These are phyloP conservation scores for Neoboletus brunneissimus DNA, from an alignment of 768 basidiomycete species.

Conservation along the genomic window DNA sequence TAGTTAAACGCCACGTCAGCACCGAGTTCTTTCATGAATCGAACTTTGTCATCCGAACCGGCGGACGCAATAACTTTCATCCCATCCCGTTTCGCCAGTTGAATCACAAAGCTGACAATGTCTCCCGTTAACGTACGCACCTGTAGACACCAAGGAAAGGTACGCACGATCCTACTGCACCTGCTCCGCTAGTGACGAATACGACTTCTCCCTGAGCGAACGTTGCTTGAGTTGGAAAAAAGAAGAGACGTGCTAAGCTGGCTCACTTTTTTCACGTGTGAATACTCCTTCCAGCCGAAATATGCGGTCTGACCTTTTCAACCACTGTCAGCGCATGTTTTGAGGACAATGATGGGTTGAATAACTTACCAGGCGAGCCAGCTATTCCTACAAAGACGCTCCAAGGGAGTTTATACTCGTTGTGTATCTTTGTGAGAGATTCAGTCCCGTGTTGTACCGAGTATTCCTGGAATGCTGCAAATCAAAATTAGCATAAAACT, in stretches of 20 bases:
- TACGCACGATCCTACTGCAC: constrained; percentile 59
- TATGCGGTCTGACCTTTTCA: constrained; percentile 23
- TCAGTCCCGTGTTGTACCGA: neutral
- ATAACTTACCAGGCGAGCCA: constrained; percentile 24
- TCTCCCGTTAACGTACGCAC: neutral
- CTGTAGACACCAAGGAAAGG: neutral
- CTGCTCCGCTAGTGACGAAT: constrained; percentile 45
- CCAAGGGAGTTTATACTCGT: constrained; percentile 31
- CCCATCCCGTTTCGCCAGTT: constrained; percentile 50
- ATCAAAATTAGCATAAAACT: constrained; percentile 16
- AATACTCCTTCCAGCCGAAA: constrained; percentile 16
- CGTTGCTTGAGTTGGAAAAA: neutral
- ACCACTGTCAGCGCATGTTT: neutral
- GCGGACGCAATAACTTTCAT: constrained; percentile 69
- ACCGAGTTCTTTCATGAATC: constrained; percentile 57
- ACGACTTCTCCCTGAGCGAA: constrained; percentile 43
- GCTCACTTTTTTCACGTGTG: constrained; percentile 26
- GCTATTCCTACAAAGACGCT: constrained; percentile 26
- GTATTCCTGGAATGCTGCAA: constrained; percentile 28
- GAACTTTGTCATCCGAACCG: constrained; percentile 72
- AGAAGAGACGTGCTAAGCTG: neutral
- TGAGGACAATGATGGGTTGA: constrained; percentile 7
- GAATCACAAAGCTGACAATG: constrained; percentile 42
- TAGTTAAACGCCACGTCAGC: constrained; percentile 74
- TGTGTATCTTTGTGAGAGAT: constrained; percentile 17